phyloP scores from a whole-genome alignment of 768 basidiomycete genomes.

The Amanita thiersii region DNA sequence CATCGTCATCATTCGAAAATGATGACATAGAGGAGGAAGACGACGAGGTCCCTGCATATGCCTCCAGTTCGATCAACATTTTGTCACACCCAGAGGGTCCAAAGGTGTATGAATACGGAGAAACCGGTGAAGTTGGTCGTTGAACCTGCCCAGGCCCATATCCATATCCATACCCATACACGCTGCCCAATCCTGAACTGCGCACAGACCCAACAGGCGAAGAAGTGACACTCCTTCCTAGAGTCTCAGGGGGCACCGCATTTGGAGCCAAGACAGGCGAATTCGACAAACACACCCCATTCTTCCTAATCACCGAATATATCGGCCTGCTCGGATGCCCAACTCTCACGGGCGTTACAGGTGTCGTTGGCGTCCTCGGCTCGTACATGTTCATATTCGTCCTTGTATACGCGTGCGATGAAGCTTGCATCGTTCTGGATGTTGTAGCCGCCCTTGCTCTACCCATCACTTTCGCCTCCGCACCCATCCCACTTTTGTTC shows the following conservation, averaged over 20 bases:
- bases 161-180: neutral
- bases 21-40: no score
- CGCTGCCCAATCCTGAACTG: neutral
- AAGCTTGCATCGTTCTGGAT: neutral
- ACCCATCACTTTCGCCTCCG: neutral
- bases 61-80: neutral
- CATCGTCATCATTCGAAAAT: no score
- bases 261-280: neutral
- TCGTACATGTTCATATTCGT: no score
- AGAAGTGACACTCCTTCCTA: no score
- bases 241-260: no score
- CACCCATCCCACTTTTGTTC: neutral
- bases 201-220: neutral
- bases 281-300: conserved; percentile 4
- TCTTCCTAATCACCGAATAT: conserved; percentile 5
- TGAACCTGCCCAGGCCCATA: no score
- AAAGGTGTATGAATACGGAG: neutral
- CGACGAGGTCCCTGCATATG: no score
- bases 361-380: neutral
- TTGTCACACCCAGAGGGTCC: neutral
- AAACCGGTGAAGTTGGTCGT: neutral
- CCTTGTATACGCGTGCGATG: no score
- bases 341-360: neutral
- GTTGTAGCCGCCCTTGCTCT: neutral
- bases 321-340: conserved; percentile 1